Percentiles rank a stretch among this genome's conserved stretches.
These are phyloP conservation scores for Protea cynaroides DNA, from an alignment of 164 flowering plant species.

Conservation along the genomic window DNA sequence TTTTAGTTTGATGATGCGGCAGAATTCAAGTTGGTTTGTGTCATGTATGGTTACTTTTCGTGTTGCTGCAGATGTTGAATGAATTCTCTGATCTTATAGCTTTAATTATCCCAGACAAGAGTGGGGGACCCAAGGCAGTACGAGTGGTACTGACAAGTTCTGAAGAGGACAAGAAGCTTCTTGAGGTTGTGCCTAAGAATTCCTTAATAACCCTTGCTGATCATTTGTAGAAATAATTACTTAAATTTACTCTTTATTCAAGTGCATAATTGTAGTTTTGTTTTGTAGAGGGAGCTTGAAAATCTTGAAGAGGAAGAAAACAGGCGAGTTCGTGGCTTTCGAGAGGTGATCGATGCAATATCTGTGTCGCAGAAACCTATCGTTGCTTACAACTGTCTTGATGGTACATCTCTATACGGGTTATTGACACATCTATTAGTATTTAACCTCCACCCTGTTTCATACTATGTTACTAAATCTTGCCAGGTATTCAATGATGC, in stretches of 20 bases:
- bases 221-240: background rate
- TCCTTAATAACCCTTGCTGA: constrained; percentile 3
- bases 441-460: background rate
- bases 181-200: constrained; percentile 36
- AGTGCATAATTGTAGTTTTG: background rate
- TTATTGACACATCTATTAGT: background rate
- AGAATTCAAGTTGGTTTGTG: background rate
- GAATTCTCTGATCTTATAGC: constrained; percentile 61
- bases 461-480: background rate
- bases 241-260: background rate
- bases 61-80: constrained; percentile 45
- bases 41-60: background rate
- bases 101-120: constrained; percentile 51
- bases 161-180: constrained; percentile 57
- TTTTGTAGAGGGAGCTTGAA: constrained; percentile 54
- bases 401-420: constrained; percentile 46
- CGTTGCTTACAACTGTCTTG: constrained; percentile 64
- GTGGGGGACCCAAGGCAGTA: constrained; percentile 53
- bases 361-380: constrained; percentile 80
- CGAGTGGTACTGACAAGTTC: constrained; percentile 68
- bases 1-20: background rate
- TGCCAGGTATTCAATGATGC: constrained; percentile 17
- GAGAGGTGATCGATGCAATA: constrained; percentile 87
- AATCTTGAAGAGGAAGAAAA: constrained; percentile 52
- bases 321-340: constrained; percentile 61